Evolutionary conservation across 2,329 filamentous ascomycete species (phyloP).

Genomic region (Pseudopithomyces maydicus): DNA sequence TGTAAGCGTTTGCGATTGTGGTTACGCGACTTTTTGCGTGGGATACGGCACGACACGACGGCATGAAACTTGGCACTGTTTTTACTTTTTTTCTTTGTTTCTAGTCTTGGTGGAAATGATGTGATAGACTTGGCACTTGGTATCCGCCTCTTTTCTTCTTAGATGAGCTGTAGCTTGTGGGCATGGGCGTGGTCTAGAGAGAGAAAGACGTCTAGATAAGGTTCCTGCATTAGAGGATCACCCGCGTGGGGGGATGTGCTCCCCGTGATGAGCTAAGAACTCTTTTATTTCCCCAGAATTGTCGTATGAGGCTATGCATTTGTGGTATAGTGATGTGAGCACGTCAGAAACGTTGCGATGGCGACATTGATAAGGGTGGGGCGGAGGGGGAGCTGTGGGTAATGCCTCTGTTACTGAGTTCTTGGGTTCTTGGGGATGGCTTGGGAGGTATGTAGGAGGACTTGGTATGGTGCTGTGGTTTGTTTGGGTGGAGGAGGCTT

Average conservation of each 20-base stretch:
- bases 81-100: background rate
- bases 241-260: background rate
- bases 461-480: too few relatives aligned
- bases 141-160: background rate
- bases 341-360: slow-evolving; percentile 3
- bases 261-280: background rate
- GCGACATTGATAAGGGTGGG: slow-evolving; percentile 3
- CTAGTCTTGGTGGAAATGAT: background rate
- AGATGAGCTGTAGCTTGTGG: background rate
- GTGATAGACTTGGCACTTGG: background rate
- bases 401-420: too few relatives aligned
- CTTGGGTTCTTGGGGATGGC: background rate
- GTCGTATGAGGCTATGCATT: background rate
- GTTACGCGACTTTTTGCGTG: background rate
- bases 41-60: background rate
- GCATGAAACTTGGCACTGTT: background rate
- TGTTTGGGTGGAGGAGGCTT: too few relatives aligned
- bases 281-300: background rate
- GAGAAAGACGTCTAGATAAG: slow-evolving; percentile 1
- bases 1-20: slow-evolving; percentile 21
- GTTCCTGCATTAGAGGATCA: slow-evolving; percentile 7
- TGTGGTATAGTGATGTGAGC: slow-evolving; percentile 1
- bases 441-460: too few relatives aligned
- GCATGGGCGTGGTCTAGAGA: background rate
- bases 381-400: background rate